Conservation (phyloP, 1,284 basidiomycete genomes). For the Boletus smithii region DNA sequence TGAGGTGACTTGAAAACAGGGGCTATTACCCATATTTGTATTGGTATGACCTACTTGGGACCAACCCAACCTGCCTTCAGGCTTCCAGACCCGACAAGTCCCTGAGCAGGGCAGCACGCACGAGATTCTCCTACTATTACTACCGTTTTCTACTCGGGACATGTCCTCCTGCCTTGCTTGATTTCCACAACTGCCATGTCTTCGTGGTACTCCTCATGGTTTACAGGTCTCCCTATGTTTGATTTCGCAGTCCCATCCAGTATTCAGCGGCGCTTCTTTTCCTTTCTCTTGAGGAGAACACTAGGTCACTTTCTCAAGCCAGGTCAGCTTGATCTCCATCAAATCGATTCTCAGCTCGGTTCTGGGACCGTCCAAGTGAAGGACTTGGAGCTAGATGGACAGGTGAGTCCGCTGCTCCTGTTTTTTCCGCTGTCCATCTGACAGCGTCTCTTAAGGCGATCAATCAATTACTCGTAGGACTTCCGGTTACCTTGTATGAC, state of each 20-base stretch:
- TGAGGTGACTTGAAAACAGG: too few relatives aligned
- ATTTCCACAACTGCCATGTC: conserved; percentile 27
- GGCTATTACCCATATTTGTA: conserved; percentile 26
- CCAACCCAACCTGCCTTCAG: neutral
- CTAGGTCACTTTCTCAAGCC: conserved; percentile 86
- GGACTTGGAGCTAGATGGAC: conserved; percentile 74
- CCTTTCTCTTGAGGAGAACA: conserved; percentile 80
- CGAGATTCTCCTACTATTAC: neutral
- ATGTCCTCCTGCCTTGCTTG: conserved; percentile 23
- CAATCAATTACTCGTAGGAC: conserved; percentile 63
- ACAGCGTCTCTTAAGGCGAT: conserved; percentile 62
- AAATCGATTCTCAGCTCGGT: conserved; percentile 90
- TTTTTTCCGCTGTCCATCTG: conserved; percentile 12
- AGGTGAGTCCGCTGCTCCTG: conserved; percentile 44
- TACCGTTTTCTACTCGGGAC: conserved; percentile 3
- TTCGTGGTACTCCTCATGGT: conserved; percentile 50
- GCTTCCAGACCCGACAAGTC: conserved; percentile 2
- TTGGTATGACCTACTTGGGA: conserved; percentile 1
- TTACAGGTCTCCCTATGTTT: conserved; percentile 57
- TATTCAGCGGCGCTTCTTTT: conserved; percentile 87
- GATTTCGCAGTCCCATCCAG: conserved; percentile 74
- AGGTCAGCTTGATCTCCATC: conserved; percentile 81
- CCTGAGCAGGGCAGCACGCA: conserved; percentile 4
- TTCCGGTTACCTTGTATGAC: conserved; percentile 68
- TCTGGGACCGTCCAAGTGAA: conserved; percentile 85